These are phyloP conservation scores for Penicillium psychrofluorescens DNA, from an alignment of 495 filamentous ascomycete species.

Conservation along the genomic window DNA sequence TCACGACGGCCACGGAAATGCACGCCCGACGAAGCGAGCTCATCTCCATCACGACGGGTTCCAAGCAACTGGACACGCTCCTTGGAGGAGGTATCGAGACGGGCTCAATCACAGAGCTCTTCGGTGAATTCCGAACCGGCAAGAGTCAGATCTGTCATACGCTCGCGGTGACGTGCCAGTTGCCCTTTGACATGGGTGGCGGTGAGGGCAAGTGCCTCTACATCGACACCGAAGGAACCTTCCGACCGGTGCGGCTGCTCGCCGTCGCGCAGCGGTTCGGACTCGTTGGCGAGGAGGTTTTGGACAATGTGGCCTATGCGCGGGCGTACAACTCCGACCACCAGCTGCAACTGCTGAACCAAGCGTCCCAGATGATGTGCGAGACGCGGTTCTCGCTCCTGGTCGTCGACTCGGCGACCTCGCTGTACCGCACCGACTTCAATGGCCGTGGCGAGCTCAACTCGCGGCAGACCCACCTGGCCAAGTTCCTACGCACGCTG, in stretches of 20 bases:
- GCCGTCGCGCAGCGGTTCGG: slow-evolving; percentile 91
- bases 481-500: slow-evolving; percentile 93
- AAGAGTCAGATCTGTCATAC: slow-evolving; percentile 99
- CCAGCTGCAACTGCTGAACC: slow-evolving; percentile 87
- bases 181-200: slow-evolving; percentile 98
- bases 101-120: slow-evolving; percentile 96
- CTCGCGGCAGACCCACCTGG: slow-evolving; percentile 82
- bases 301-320: slow-evolving; percentile 97
- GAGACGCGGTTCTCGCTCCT: slow-evolving; percentile 95
- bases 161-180: slow-evolving; percentile 93
- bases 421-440: slow-evolving; percentile 94
- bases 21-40: slow-evolving; percentile 91
- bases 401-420: slow-evolving; percentile 90
- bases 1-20: slow-evolving; percentile 99
- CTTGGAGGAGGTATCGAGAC: slow-evolving; percentile 94
- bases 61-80: slow-evolving; percentile 92
- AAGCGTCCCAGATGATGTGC: slow-evolving; percentile 97
- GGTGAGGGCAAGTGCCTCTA: slow-evolving; percentile 99
- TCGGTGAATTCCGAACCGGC: slow-evolving; percentile 95
- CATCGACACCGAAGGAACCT: slow-evolving; percentile 97
- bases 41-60: slow-evolving; percentile 95
- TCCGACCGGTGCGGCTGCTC: slow-evolving; percentile 83
- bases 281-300: slow-evolving; percentile 89
- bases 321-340: slow-evolving; percentile 98
- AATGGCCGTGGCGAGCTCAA: slow-evolving; percentile 88